Conservation (phyloP, 2,329 filamentous ascomycete genomes). For the Epichloe gansuensis region DNA sequence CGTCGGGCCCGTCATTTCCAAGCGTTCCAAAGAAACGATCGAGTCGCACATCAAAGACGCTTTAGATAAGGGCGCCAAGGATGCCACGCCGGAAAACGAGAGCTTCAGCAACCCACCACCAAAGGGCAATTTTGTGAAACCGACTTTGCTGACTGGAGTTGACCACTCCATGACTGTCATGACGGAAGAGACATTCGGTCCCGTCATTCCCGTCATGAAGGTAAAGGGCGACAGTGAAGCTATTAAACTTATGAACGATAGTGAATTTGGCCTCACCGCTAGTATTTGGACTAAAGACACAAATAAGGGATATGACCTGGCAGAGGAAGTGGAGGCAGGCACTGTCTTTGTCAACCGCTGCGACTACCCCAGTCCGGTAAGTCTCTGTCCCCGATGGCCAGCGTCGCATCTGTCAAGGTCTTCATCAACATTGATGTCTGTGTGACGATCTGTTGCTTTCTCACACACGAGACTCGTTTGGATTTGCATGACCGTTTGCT, state of each 20-base stretch:
- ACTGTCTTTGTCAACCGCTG: slow-evolving; percentile 94
- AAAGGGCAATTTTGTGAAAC: slow-evolving; percentile 82
- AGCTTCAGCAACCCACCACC: slow-evolving; percentile 60
- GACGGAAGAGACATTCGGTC: slow-evolving; percentile 91
- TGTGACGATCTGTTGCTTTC: background rate
- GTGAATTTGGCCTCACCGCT: slow-evolving; percentile 87
- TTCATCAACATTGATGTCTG: background rate
- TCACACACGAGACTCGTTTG: background rate
- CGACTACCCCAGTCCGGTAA: slow-evolving; percentile 82
- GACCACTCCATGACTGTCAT: slow-evolving; percentile 79
- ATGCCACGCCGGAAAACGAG: slow-evolving; percentile 71
- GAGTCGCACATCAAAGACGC: slow-evolving; percentile 73
- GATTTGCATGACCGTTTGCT: background rate
- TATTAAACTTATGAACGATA: slow-evolving; percentile 81
- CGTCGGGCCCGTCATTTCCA: slow-evolving; percentile 80
- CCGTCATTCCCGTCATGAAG: slow-evolving; percentile 81
- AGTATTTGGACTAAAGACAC: slow-evolving; percentile 94
- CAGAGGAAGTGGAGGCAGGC: slow-evolving; percentile 75
- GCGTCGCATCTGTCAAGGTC: background rate
- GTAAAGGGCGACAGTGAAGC: slow-evolving; percentile 74
- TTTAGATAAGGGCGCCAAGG: slow-evolving; percentile 67
- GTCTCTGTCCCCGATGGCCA: slow-evolving; percentile 22
- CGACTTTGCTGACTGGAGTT: slow-evolving; percentile 69
- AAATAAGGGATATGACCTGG: slow-evolving; percentile 59
- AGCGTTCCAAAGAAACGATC: slow-evolving; percentile 63